A percentile compares a stretch with the other conserved stretches of the same genome.
These are phyloP conservation scores for Coemansia umbellata DNA, from an alignment of 192 early-diverging fungal species.

Conservation along the genomic window DNA sequence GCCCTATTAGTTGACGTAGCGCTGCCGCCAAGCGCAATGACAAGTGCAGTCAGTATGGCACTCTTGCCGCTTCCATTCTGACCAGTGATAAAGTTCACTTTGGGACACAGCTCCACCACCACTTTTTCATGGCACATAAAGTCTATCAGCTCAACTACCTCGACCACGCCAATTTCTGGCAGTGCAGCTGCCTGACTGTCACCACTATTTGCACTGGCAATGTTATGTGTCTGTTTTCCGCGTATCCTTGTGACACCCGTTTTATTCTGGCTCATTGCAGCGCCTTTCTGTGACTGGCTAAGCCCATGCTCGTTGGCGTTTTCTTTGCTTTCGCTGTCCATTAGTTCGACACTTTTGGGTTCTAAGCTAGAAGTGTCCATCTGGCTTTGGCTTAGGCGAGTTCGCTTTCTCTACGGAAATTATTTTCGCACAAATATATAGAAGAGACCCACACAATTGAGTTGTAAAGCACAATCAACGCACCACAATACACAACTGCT, in stretches of 20 bases:
- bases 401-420: slow-evolving; percentile 29
- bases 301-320: background rate
- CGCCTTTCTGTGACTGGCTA: background rate
- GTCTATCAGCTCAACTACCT: slow-evolving; percentile 76
- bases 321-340: too few relatives aligned
- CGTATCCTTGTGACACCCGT: slow-evolving; percentile 31
- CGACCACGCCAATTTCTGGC: slow-evolving; percentile 72
- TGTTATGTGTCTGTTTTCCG: slow-evolving; percentile 9
- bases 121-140: slow-evolving; percentile 95
- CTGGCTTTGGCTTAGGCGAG: background rate
- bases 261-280: background rate
- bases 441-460: too few relatives aligned
- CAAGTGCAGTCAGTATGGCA: slow-evolving; percentile 88
- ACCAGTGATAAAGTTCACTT: slow-evolving; percentile 95
- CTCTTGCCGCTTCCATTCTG: slow-evolving; percentile 98
- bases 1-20: slow-evolving; percentile 85
- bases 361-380: background rate
- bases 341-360: too few relatives aligned
- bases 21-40: slow-evolving; percentile 88
- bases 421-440: background rate
- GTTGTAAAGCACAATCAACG: too few relatives aligned
- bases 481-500: too few relatives aligned
- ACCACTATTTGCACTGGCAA: too few relatives aligned
- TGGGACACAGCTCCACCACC: slow-evolving; percentile 71
- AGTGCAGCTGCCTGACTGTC: background rate